Conservation (phyloP, 2,329 filamentous ascomycete genomes). For the Mycosphaerella arachidis region DNA sequence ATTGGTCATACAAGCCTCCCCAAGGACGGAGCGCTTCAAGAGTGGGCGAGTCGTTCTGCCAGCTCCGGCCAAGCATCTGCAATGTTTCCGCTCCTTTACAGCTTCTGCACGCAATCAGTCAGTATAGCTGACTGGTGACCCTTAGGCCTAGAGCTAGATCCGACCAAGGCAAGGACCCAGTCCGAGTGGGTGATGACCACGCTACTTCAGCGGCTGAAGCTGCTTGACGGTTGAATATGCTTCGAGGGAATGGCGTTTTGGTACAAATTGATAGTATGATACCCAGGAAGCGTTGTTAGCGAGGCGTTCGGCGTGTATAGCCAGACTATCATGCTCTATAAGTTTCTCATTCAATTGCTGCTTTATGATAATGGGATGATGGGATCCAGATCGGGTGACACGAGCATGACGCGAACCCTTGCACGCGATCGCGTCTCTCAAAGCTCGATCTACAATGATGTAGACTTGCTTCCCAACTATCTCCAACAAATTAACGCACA, state of each 20-base stretch:
- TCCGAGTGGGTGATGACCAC: constrained; percentile 19
- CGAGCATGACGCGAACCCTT: neutral
- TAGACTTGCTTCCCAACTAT: neutral
- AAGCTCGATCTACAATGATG: neutral
- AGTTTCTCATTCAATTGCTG: neutral
- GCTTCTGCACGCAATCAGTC: neutral
- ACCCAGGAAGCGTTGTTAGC: neutral
- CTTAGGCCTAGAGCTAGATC: constrained; percentile 20
- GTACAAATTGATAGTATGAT: neutral
- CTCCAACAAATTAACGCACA: constrained; percentile 1
- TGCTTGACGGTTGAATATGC: constrained; percentile 5
- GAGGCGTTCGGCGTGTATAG: neutral
- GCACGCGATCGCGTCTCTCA: neutral
- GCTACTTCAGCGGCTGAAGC: constrained; percentile 16
- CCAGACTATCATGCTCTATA: neutral
- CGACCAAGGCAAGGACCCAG: constrained; percentile 13
- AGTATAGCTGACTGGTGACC: constrained; percentile 11
- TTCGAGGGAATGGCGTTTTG: constrained; percentile 9
- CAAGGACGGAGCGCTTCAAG: neutral
- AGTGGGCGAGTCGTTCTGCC: neutral
- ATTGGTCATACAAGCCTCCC: neutral
- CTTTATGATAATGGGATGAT: neutral
- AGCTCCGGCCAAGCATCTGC: neutral
- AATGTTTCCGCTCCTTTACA: neutral
- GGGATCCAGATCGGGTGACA: neutral